Base-by-base conservation (phyloP, 2,329 filamentous ascomycete species). In the Fusarium irregulare region DNA sequence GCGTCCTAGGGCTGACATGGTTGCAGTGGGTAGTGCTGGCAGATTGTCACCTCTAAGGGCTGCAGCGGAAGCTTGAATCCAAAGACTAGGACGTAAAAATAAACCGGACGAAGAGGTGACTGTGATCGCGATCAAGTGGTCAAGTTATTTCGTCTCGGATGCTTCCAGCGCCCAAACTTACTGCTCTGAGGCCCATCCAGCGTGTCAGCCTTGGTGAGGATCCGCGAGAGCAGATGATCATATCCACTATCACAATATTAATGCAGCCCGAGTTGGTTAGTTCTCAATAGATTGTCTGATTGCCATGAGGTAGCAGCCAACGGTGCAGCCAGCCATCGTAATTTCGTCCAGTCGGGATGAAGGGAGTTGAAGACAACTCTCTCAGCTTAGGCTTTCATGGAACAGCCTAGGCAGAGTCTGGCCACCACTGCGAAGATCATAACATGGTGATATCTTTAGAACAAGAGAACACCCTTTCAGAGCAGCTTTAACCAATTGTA, bases 1-100 rank as follows among this genome's bases (percentile, higher is more conserved):
- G 71, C 66, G 64, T 70, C 70, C 71, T 74, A 74, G 70, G 73
- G 73, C 73, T 75, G 73, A 75, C 67, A 66, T 58, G 69, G 49
- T 61, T 53, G 47, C 37, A 53, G 70, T 63, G 65, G 60, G 58
- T 61, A 53, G 37, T 57, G 56, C 40, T 56, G 61, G 49, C 41
- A 59, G 47, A 54, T n/a, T 37, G 18, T 37, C 34, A 37, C 34
- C 34, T n/a, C 18, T n/a, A n/a, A n/a, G 34, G 34, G 34, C n/a
- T 37, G 34, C 34, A 37, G 18, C 34, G 18, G n/a, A 37, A 37
- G 18, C 34, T 37, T 37, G 34, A 37, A 37, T 37, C 34, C 34
- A 37, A 37, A 37, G 34, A 37, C 18, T n/a, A 37, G 34, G 34
- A 37, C 34, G 34, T 37, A 37, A 37, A 37, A 37, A n/a, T n/a